Percentiles rank a stretch among this genome's conserved stretches.
These are phyloP conservation scores for Magnusiomyces tetraspermus DNA, from an alignment of 1,139 yeast genomes.

Conservation along the genomic window DNA sequence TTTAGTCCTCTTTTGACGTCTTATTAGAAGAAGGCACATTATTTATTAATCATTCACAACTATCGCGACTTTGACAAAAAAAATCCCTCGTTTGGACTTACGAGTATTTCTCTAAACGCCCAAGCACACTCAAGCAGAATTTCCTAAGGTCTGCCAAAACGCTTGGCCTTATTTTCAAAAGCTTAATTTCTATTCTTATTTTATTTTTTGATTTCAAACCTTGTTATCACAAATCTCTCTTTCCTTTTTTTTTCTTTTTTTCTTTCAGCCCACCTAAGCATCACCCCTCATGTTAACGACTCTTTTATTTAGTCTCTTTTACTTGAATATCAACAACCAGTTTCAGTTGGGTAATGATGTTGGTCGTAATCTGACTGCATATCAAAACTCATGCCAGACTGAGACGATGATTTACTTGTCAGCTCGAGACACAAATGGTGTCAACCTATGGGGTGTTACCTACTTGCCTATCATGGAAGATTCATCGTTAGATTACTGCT, in stretches of 20 bases:
- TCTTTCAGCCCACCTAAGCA: no score
- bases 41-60: no score
- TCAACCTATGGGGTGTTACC: conserved; percentile 13
- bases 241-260: background rate
- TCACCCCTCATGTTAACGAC: conserved; percentile 6
- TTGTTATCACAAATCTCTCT: background rate
- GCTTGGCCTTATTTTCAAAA: no score
- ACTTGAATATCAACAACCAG: conserved; percentile 7
- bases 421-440: conserved; percentile 7
- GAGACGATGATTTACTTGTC: conserved; percentile 8
- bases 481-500: conserved; percentile 6
- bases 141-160: no score
- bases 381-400: conserved; percentile 7
- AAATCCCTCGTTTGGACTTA: no score
- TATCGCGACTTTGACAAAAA: no score
- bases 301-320: conserved; percentile 13
- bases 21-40: no score
- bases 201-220: background rate
- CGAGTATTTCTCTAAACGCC: no score
- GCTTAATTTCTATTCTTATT: no score
- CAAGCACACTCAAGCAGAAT: no score
- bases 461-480: conserved; percentile 10
- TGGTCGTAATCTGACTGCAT: conserved; percentile 7
- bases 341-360: conserved; percentile 12
- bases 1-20: no score